Base-by-base conservation (phyloP, 2,329 filamentous ascomycete species). In the Cladosporium sp. region DNA sequence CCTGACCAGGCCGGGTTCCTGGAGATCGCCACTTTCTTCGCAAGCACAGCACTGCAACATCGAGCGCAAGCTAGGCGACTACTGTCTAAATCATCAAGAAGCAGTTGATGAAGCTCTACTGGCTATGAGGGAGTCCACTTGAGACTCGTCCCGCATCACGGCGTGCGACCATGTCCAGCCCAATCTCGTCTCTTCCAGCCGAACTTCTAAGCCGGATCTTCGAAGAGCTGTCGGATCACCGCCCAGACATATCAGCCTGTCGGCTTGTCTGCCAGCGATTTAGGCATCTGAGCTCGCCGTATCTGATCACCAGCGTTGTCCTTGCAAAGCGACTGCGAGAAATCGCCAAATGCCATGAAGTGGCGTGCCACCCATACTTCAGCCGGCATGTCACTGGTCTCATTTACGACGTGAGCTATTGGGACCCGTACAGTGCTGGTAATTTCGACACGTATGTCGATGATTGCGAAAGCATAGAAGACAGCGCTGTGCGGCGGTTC, bases 361-460 rank as follows among this genome's bases (percentile, higher is more conserved):
- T 51, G 4, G 40, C 42, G 19, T 22, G 34, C 5, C 39, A 50
- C 7, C 47, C 48, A 3, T 51, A 51, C 40, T 51, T 51, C 41
- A 44, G 48, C n/a, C 48, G 42, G 39, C 48, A 51, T 22, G 15
- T 51, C 32, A 51, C 48, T 13, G 37, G 20, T 2, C 40, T 51
- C 15, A 37, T 51, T n/a, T 44, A 44, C 37, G 48, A 51, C 34
- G 45, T 48, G 27, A 48, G 45, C 45, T 48, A 41, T 27, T 48
- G 39, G 19, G 45, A 48, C 29, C 37, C 45, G 8, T 40, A 30
- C 22, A 48, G 45, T 19, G 45, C 45, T 13, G 17, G 27, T 9
- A 41, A 40, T 19, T 48, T 40, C 45, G 45, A 48, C 18, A 48
- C 39, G 17, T 48, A 48, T 20, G 45, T 48, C 36, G 45, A 48